Percentiles rank a stretch among this genome's conserved stretches.
phyloP scores from a whole-genome alignment of 176 grass and related monocot species.

The Cenchrus fungigraminus region DNA sequence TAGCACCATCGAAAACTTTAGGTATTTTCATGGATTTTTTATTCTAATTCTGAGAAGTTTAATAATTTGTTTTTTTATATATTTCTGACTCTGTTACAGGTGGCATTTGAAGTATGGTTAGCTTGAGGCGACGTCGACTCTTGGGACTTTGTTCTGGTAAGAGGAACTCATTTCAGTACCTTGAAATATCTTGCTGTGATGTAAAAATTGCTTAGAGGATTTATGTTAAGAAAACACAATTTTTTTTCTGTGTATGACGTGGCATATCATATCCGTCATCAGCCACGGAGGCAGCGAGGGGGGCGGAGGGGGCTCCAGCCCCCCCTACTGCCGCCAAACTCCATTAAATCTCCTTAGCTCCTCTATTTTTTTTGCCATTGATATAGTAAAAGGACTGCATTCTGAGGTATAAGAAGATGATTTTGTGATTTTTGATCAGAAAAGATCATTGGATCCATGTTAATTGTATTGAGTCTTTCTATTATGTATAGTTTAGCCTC shows the following conservation, averaged over 20 bases:
- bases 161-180: slow-evolving; percentile 28
- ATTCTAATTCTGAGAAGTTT: slow-evolving; percentile 4
- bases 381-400: too few species aligned
- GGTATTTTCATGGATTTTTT: slow-evolving; percentile 12
- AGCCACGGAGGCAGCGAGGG: too few species aligned
- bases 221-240: slow-evolving; percentile 18
- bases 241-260: slow-evolving; percentile 11
- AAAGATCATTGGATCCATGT: too few species aligned
- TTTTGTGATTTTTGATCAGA: too few species aligned
- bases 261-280: background rate
- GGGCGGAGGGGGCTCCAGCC: too few species aligned
- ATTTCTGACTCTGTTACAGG: slow-evolving; percentile 41
- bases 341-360: too few species aligned
- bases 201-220: slow-evolving; percentile 19
- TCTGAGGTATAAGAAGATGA: too few species aligned
- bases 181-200: slow-evolving; percentile 15
- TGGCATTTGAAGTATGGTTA: slow-evolving; percentile 80
- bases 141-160: slow-evolving; percentile 76
- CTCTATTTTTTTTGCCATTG: too few species aligned
- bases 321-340: too few species aligned
- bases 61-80: slow-evolving; percentile 27
- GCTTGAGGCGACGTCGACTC: slow-evolving; percentile 76
- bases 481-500: too few species aligned
- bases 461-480: too few species aligned
- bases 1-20: slow-evolving; percentile 21